Evolutionary conservation across 2,329 filamentous ascomycete species (phyloP).

Genomic region (Sporothrix luriei): DNA sequence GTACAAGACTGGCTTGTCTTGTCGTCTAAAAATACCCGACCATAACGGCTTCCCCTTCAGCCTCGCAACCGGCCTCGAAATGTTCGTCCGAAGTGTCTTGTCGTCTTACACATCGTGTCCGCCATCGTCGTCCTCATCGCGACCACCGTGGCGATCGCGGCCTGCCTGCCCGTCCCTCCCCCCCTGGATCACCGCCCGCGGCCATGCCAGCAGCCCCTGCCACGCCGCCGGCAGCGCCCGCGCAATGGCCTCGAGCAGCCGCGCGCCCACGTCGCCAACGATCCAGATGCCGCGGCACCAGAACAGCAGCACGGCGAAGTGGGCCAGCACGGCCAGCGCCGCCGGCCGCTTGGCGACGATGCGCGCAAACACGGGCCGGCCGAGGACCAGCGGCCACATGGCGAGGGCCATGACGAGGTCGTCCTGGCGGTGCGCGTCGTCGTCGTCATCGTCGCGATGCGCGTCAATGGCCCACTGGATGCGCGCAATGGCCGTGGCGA

Average conservation of each 20-base stretch:
- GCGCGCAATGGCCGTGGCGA: slow-evolving; percentile 6
- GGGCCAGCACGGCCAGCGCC: neutral
- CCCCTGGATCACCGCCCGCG: neutral
- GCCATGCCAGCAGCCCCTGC: neutral
- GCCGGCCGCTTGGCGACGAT: neutral
- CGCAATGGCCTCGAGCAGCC: slow-evolving; percentile 2
- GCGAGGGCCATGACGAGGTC: neutral
- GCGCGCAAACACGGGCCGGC: neutral
- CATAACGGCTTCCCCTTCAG: neutral
- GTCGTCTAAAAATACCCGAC: slow-evolving; percentile 1
- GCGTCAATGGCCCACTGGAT: slow-evolving; percentile 14
- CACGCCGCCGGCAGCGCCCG: neutral
- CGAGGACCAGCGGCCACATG: slow-evolving; percentile 5
- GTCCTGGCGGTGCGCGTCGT: neutral
- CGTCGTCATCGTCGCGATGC: neutral
- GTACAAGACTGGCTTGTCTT: no score
- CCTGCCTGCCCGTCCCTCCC: neutral
- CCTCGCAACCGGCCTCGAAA: slow-evolving; percentile 18
- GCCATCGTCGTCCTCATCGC: neutral
- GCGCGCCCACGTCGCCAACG: neutral
- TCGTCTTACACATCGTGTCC: neutral
- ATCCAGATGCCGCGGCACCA: slow-evolving; percentile 6
- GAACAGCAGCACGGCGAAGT: neutral
- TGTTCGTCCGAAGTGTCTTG: neutral
- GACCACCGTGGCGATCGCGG: neutral